A percentile compares a stretch with the other conserved stretches of the same genome.
phyloP scores from a whole-genome alignment of 352 stramenopile genomes.

The Pythium vanterpoolii region DNA sequence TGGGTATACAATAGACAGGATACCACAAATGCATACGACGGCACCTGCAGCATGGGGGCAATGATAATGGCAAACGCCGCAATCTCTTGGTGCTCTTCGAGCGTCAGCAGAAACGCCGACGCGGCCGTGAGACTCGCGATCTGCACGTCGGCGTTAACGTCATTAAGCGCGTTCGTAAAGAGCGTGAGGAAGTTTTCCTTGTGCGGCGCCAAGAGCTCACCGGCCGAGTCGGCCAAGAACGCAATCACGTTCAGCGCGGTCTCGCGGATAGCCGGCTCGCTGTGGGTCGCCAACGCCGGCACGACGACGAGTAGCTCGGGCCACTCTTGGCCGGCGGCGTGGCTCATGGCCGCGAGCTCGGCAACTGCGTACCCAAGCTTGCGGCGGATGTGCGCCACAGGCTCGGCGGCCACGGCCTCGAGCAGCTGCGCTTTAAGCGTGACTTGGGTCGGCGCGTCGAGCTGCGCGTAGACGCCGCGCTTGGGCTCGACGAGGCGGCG shows the following conservation, averaged over 20 bases:
- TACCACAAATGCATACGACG: neutral
- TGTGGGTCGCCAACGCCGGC: constrained; percentile 52
- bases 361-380: constrained; percentile 80
- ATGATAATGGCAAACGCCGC: constrained; percentile 69
- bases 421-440: constrained; percentile 73
- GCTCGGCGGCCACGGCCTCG: constrained; percentile 57
- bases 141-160: constrained; percentile 58
- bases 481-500: constrained; percentile 73
- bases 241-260: constrained; percentile 77
- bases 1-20: constrained; percentile 7
- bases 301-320: constrained; percentile 67
- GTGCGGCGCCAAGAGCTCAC: constrained; percentile 64
- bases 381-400: constrained; percentile 70
- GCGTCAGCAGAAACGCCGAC: constrained; percentile 65
- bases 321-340: constrained; percentile 57
- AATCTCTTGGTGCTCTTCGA: constrained; percentile 70
- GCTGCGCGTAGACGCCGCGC: constrained; percentile 55
- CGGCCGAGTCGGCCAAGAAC: constrained; percentile 68
- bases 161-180: constrained; percentile 69
- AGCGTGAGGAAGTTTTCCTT: constrained; percentile 79
- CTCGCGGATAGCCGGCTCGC: constrained; percentile 60
- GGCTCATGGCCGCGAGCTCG: constrained; percentile 57
- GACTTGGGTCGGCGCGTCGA: constrained; percentile 49
- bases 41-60: constrained; percentile 60
- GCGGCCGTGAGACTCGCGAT: constrained; percentile 71